These are phyloP conservation scores for Rubia balearica DNA, from an alignment of 305 asterid genomes.

Conservation along the genomic window DNA sequence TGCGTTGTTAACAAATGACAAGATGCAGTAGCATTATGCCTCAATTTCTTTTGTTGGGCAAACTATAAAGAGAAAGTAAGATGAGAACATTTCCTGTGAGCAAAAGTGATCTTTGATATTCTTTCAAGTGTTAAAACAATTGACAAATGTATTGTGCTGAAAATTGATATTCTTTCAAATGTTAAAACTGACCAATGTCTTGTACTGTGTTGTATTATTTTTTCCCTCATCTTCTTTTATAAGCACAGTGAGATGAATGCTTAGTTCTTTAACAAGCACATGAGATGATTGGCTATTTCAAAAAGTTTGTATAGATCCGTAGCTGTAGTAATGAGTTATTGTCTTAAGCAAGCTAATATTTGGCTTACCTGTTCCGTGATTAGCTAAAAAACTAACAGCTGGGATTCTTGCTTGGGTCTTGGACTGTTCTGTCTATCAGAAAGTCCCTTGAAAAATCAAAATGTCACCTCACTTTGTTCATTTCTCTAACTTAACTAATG, in stretches of 20 bases:
- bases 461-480: neutral
- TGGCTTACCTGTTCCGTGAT: neutral
- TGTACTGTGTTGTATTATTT: neutral
- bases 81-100: neutral
- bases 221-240: neutral
- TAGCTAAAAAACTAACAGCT: neutral
- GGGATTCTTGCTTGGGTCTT: neutral
- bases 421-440: neutral
- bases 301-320: neutral
- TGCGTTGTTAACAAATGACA: neutral
- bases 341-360: neutral
- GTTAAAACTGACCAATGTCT: neutral
- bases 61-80: neutral
- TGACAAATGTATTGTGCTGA: neutral
- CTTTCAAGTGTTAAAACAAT: constrained; percentile 1
- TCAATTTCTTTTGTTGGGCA: neutral
- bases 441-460: neutral
- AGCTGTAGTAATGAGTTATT: neutral
- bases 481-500: neutral
- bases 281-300: neutral
- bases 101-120: neutral
- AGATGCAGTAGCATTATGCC: neutral
- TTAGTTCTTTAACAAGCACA: neutral
- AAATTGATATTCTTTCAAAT: neutral
- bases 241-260: neutral